A percentile compares a stretch with the other conserved stretches of the same genome.
These are phyloP conservation scores for Aspergillus ochraceus DNA, from an alignment of 2,329 filamentous ascomycete genomes.

Conservation along the genomic window DNA sequence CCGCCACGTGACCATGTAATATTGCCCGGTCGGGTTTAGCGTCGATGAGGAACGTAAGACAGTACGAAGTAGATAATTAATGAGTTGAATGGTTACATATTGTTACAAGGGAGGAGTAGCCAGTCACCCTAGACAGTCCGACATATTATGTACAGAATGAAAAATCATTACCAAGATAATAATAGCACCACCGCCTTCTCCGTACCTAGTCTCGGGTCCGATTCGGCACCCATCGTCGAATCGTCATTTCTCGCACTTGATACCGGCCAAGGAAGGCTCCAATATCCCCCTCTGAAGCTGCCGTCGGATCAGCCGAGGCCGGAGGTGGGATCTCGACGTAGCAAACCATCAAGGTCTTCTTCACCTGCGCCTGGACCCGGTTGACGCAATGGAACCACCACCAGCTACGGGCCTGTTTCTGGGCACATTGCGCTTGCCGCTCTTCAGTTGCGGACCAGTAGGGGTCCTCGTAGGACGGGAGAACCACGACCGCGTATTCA, in stretches of 20 bases:
- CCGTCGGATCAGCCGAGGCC: conserved; percentile 36
- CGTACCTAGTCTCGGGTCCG: conserved; percentile 62
- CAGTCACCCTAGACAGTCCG: too few relatives aligned
- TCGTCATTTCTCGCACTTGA: conserved; percentile 74
- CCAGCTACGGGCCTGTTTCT: conserved; percentile 45
- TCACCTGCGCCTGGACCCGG: conserved; percentile 82
- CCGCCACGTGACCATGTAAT: conserved; percentile 31
- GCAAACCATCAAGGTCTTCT: conserved; percentile 83
- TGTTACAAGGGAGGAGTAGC: conserved; percentile 7
- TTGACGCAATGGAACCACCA: conserved; percentile 78
- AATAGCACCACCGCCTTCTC: neutral
- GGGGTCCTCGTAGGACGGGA: conserved; percentile 75
- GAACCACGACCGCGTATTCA: conserved; percentile 81
- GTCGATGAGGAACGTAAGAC: neutral
- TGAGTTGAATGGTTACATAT: conserved; percentile 10
- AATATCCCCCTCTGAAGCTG: conserved; percentile 53
- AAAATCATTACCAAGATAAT: neutral
- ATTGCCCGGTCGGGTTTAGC: conserved; percentile 22
- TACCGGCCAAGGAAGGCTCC: conserved; percentile 67
- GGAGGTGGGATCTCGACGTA: conserved; percentile 90
- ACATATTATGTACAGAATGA: neutral
- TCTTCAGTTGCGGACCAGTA: conserved; percentile 63
- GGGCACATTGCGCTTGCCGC: conserved; percentile 53
- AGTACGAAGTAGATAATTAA: neutral
- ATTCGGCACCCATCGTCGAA: conserved; percentile 83